Percentiles rank a stretch among this genome's conserved stretches.
phyloP scores from a whole-genome alignment of 805 yeast genomes.

The Saturnispora bothae region DNA sequence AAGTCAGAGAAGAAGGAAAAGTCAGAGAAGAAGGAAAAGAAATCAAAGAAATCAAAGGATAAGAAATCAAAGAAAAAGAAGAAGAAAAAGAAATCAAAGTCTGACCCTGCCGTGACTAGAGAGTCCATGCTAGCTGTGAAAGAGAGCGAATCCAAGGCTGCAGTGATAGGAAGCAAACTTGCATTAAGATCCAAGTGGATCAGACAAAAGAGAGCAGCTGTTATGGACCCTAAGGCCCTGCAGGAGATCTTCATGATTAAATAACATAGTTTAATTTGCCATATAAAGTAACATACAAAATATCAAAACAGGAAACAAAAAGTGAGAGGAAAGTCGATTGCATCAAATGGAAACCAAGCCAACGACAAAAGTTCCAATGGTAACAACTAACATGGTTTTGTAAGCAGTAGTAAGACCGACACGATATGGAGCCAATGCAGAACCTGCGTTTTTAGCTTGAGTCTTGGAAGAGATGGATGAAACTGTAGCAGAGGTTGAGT shows the following conservation, averaged over 20 bases:
- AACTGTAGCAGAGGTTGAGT: slow-evolving; percentile 18
- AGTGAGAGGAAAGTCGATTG: background rate
- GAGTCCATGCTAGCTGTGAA: slow-evolving; percentile 34
- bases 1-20: slow-evolving; percentile 13
- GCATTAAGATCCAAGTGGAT: slow-evolving; percentile 83
- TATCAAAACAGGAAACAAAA: slow-evolving; percentile 1
- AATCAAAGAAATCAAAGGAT: slow-evolving; percentile 9
- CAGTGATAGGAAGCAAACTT: slow-evolving; percentile 41
- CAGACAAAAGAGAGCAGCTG: slow-evolving; percentile 82
- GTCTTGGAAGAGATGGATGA: slow-evolving; percentile 11
- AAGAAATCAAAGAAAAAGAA: slow-evolving; percentile 21
- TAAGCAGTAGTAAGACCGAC: slow-evolving; percentile 29
- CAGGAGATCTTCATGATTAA: slow-evolving; percentile 86
- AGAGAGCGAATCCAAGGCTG: slow-evolving; percentile 17
- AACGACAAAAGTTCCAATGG: slow-evolving; percentile 7
- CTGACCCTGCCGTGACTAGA: slow-evolving; percentile 22
- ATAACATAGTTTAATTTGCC: slow-evolving; percentile 6
- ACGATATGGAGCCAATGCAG: slow-evolving; percentile 4
- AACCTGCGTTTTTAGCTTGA: slow-evolving; percentile 8
- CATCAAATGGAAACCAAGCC: background rate
- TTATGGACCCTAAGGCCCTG: slow-evolving; percentile 77
- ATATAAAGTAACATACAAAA: background rate
- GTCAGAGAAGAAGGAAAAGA: slow-evolving; percentile 23
- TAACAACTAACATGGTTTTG: slow-evolving; percentile 6
- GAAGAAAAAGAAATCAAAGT: background rate